Conservation (phyloP, 2,329 filamentous ascomycete genomes). For the Epichloe glyceriae region DNA sequence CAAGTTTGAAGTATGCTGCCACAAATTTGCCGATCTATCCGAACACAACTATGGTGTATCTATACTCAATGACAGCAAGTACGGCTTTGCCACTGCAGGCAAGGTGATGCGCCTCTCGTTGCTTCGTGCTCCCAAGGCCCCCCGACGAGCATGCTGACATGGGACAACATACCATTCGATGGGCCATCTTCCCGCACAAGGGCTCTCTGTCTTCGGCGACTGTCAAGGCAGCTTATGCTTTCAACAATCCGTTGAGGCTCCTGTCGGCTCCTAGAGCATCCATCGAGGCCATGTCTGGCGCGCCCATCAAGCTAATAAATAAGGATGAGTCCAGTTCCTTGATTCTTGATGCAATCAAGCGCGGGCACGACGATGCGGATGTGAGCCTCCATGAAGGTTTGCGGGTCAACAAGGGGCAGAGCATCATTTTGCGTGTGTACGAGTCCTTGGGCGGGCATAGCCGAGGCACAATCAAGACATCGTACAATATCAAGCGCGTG, state of each 20-base stretch:
- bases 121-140: constrained; percentile 73
- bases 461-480: constrained; percentile 55
- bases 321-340: constrained; percentile 43
- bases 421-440: constrained; percentile 74
- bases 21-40: constrained; percentile 85
- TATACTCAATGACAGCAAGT: constrained; percentile 90
- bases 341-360: constrained; percentile 80
- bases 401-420: constrained; percentile 55
- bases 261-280: constrained; percentile 17
- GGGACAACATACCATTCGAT: constrained; percentile 76
- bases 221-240: constrained; percentile 72
- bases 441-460: constrained; percentile 77
- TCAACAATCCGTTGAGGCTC: constrained; percentile 64
- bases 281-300: constrained; percentile 15
- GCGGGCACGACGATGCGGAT: constrained; percentile 78
- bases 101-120: constrained; percentile 83
- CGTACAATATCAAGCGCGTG: constrained; percentile 59
- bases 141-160: constrained; percentile 91
- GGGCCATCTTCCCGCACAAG: constrained; percentile 77
- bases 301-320: constrained; percentile 55
- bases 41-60: constrained; percentile 84
- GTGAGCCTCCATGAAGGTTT: constrained; percentile 49
- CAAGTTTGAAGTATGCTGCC: constrained; percentile 93
- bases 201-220: constrained; percentile 60
- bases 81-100: constrained; percentile 83